Conservation (phyloP, 2,329 filamentous ascomycete species). For the Atkinsonella texensis region DNA sequence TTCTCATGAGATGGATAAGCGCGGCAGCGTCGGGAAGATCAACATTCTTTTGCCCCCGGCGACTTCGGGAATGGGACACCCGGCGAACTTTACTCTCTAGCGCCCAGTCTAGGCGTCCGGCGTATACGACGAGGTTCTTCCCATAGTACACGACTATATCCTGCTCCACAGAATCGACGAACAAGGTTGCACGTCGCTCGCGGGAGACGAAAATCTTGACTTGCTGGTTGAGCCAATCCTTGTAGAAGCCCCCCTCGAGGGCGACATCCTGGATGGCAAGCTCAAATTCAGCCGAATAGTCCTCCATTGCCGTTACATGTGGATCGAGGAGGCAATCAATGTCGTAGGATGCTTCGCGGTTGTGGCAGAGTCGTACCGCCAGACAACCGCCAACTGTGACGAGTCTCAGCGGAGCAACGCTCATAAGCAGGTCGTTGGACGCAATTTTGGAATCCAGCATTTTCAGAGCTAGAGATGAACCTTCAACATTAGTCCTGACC, state of each 20-base stretch:
- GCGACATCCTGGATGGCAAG: constrained; percentile 9
- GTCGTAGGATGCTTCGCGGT: constrained; percentile 12
- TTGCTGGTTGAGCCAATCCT: constrained; percentile 15
- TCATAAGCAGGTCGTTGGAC: constrained; percentile 14
- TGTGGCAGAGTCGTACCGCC: constrained; percentile 12
- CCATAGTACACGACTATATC: constrained; percentile 13
- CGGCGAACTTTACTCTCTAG: constrained; percentile 16
- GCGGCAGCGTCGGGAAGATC: constrained; percentile 10
- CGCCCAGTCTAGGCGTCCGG: constrained; percentile 13
- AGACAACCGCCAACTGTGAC: constrained; percentile 14
- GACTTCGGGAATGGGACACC: constrained; percentile 8
- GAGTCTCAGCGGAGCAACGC: constrained; percentile 16
- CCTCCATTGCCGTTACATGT: constrained; percentile 11
- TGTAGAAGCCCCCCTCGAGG: background rate
- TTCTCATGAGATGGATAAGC: constrained; percentile 7
- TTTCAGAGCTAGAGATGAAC: constrained; percentile 8
- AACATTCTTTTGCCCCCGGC: constrained; percentile 3
- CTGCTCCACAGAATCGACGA: constrained; percentile 14
- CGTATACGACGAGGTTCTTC: constrained; percentile 13
- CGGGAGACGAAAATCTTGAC: constrained; percentile 11
- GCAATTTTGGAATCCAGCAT: constrained; percentile 13
- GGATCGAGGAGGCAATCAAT: constrained; percentile 16
- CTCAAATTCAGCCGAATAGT: constrained; percentile 11
- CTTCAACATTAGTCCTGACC: no score
- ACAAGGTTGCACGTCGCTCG: constrained; percentile 10